phyloP scores from a whole-genome alignment of 2,329 filamentous ascomycete genomes.

The Calonectria fujianensis region DNA sequence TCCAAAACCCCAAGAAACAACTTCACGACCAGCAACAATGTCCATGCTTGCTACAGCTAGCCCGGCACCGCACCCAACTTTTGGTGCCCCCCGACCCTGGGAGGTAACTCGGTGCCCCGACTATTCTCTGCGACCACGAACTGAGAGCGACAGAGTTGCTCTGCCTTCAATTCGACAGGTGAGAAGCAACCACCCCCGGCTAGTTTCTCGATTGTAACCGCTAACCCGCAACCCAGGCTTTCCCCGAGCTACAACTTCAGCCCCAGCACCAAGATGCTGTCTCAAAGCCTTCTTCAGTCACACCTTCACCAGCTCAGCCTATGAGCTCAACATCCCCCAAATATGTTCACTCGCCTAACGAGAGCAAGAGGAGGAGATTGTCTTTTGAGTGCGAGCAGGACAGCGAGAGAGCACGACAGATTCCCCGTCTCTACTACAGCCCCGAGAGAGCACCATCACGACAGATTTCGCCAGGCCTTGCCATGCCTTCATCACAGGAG shows the following conservation, averaged over 20 bases:
- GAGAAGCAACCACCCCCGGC: constrained; percentile 43
- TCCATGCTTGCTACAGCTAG: constrained; percentile 70
- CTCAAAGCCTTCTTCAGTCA: constrained; percentile 58
- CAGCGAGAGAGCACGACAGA: constrained; percentile 63
- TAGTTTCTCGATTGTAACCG: neutral
- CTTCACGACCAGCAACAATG: constrained; percentile 63
- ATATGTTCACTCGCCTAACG: constrained; percentile 69
- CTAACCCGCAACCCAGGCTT: constrained; percentile 61
- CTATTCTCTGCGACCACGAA: constrained; percentile 59
- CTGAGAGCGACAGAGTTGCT: constrained; percentile 64
- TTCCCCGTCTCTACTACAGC: constrained; percentile 68
- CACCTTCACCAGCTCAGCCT: constrained; percentile 59
- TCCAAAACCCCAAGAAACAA: constrained; percentile 52
- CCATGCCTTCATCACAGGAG: constrained; percentile 55
- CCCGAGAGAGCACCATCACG: constrained; percentile 57
- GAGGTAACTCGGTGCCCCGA: constrained; percentile 60
- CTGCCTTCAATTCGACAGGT: constrained; percentile 74
- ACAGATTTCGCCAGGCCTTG: constrained; percentile 61
- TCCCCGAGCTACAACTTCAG: constrained; percentile 66
- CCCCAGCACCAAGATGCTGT: constrained; percentile 57
- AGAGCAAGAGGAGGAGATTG: constrained; percentile 69
- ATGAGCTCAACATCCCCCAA: constrained; percentile 64
- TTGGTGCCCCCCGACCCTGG: constrained; percentile 64
- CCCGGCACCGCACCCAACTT: constrained; percentile 63
- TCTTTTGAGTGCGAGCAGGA: constrained; percentile 65